Evolutionary conservation across 2,329 filamentous ascomycete genomes (phyloP), one percentile per base, ranked within the genome.

Genomic region (Botrytis aclada): DNA sequence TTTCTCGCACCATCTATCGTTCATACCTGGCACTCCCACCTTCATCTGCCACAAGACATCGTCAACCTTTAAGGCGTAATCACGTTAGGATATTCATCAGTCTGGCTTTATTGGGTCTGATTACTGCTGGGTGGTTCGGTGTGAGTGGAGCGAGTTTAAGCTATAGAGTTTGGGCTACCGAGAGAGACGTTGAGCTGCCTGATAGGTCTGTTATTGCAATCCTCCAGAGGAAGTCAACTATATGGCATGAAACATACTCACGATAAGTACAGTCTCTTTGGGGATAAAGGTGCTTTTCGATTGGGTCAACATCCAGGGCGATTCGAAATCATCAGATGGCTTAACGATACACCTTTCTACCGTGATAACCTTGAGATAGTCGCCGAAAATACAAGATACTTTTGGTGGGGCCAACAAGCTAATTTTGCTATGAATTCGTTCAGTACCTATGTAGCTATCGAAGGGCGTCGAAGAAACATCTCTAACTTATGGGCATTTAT

Each of bases 381-480:
- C 7, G 83, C 86, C 10, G 86, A 87, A 77, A 86, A 84, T 67
- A 83, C 85, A 5, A 85, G 86, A 66, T 85, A 88, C 25, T 86
- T 89, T 78, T 88, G 88, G 85, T 91, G 89, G 86, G 88, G 86
- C 10, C 87, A 88, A 74, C 89, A 91, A 81, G 83, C 88, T 61
- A 87, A 89, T 73, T 82, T 88, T 20, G 86, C 84, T 41, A 83
- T 85, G 20, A 81, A 87, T 43, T 84, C 87, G 1, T 89, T 86
- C 84, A 87, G 85, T 71, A 81, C 88, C 62, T 86, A 90, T 74
- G 82, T 91, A 43, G 86, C 88, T 3, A 83, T 89, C 56, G 87
- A 90, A 80, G 89, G 89, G 77, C 84, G 85, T 62, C 83, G 88
- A 75, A 86, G 88, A 71, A 85, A 85, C 29, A 86, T 91, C 18